Percentiles rank a stretch among this genome's conserved stretches.
These are phyloP conservation scores for Blumeriella jaapii DNA, from an alignment of 2,329 filamentous ascomycete species.

Conservation along the genomic window DNA sequence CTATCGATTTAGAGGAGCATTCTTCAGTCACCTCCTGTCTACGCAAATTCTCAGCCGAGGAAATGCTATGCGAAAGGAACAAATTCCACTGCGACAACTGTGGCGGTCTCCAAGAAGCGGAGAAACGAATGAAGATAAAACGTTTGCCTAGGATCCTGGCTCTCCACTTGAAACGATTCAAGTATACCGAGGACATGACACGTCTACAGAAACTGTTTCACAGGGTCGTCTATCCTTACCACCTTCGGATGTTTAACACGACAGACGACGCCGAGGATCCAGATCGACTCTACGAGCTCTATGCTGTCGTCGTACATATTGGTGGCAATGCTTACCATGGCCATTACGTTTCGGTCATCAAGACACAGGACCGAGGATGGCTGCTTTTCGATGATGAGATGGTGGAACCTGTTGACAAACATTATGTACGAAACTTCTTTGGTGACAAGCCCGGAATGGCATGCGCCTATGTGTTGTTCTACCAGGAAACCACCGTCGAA, in stretches of 20 bases:
- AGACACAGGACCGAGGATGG: constrained; percentile 93
- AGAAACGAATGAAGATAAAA: constrained; percentile 99
- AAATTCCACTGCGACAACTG: constrained; percentile 99
- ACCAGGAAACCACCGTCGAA: constrained; percentile 75
- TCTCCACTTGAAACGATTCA: constrained; percentile 91
- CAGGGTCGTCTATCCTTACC: constrained; percentile 91
- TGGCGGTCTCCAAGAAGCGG: constrained; percentile 89
- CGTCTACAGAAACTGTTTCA: constrained; percentile 94
- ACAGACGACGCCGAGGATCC: constrained; percentile 91
- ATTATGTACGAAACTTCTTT: constrained; percentile 94
- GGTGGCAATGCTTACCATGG: constrained; percentile 94
- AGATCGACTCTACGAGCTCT: constrained; percentile 89
- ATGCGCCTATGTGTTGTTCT: constrained; percentile 94
- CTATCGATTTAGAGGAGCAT: constrained; percentile 90
- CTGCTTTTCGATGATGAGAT: constrained; percentile 95
- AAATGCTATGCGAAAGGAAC: constrained; percentile 96
- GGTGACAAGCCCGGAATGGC: constrained; percentile 84
- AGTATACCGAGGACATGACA: constrained; percentile 93
- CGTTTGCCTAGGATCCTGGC: constrained; percentile 82
- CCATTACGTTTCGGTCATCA: constrained; percentile 96
- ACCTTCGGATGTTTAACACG: constrained; percentile 93
- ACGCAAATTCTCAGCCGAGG: constrained; percentile 91
- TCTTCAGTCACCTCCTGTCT: constrained; percentile 93
- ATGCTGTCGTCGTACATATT: constrained; percentile 95
- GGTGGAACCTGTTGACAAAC: constrained; percentile 95